These are phyloP conservation scores for Curvularia sp. DNA, from an alignment of 2,329 filamentous ascomycete species.

Conservation along the genomic window DNA sequence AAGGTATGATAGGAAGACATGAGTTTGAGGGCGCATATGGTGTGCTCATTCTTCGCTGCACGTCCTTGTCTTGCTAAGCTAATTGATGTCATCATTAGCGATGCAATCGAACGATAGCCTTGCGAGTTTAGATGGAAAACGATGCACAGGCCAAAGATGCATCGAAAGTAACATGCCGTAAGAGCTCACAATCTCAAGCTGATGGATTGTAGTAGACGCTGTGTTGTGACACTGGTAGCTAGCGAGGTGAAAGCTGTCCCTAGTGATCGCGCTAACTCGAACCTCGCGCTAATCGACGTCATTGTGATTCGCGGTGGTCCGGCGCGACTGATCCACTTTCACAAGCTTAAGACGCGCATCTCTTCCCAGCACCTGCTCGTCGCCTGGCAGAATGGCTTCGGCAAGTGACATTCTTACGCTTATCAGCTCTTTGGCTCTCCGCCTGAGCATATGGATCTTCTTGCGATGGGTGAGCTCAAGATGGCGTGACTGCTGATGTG, in stretches of 20 bases:
- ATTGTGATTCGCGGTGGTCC: constrained; percentile 15
- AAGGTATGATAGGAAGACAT: not conserved
- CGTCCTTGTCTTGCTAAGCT: not conserved
- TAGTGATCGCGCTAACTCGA: not conserved
- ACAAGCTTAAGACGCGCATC: constrained; percentile 18
- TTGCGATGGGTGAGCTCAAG: constrained; percentile 64
- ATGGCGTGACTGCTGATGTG: not conserved
- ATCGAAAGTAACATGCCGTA: not conserved
- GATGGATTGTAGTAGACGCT: not conserved
- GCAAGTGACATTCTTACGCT: constrained; percentile 46
- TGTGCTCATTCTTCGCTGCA: not conserved
- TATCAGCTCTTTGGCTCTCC: constrained; percentile 59
- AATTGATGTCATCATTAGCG: not conserved
- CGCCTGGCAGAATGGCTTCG: constrained; percentile 42
- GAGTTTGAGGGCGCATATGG: not conserved
- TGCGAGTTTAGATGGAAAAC: no score
- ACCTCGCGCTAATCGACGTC: constrained; percentile 17
- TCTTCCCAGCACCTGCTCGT: constrained; percentile 14
- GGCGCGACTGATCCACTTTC: constrained; percentile 15
- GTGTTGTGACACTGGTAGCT: not conserved
- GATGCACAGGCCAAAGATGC: no score
- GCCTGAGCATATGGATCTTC: constrained; percentile 64
- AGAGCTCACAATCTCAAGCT: not conserved
- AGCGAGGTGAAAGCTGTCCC: not conserved
- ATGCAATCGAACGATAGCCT: not conserved